Evolutionary conservation across 2,329 filamentous ascomycete species (phyloP), one percentile per base, ranked within the genome.

Genomic region (Lithohypha guttulata): DNA sequence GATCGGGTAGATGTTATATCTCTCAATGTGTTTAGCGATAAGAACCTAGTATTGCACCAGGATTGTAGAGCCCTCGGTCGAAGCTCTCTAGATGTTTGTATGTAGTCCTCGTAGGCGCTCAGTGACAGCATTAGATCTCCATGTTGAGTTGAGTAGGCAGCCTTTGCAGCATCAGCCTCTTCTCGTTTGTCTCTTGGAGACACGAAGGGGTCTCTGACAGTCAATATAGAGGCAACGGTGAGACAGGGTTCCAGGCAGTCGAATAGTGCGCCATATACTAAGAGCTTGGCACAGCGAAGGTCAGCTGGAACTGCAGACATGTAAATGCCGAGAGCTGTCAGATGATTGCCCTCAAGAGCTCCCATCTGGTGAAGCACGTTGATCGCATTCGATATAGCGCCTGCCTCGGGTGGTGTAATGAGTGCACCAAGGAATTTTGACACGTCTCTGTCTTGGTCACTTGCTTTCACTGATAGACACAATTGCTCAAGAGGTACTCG

Each of bases 261-360:
- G 54, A 98, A 96, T 42, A 93, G 86, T 11, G 85, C 81, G 4
- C 91, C 91, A 55, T 93, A 94, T 3, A 98, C 84, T 71, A 98
- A 85, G 22, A 98, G 71, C 61, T 98, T 98, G 31, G 84, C 85
- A 57, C 86, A 93, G 19, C 89, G 78, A 33, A 98, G 70, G 55
- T 98, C 91, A 1, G 89, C 84, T 2, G 91, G 91, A 35, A 98
- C 86, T 76, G 93, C 84, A 13, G 87, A 82, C n/a, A 98, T 69
- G 62, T 96, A 91, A 38, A 82, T 79, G 26, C 91, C 91, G 32
- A 98, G 77, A 2, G 87, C 86, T 0, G 91, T 96, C 27, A 98
- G 70, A 52, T 85, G 81, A 30, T 84, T 84, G 51, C 91, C 84
- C 19, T 53, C 48, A 10, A 96, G 69, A 1, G 87, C 89, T 20